These are phyloP conservation scores for Earliella scabrosa DNA, from an alignment of 1,284 basidiomycete genomes.

Conservation along the genomic window DNA sequence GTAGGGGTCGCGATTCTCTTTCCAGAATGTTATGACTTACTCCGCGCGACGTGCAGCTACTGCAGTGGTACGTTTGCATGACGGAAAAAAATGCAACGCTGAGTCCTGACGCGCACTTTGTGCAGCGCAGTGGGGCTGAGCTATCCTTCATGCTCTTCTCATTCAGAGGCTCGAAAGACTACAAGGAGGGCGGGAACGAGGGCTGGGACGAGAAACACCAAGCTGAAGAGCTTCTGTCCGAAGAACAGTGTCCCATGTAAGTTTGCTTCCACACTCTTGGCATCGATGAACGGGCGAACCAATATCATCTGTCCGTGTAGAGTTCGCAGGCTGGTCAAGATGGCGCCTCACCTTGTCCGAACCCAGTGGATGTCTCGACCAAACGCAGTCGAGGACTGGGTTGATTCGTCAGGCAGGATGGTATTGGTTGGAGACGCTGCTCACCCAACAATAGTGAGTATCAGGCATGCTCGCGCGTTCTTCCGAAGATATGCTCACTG, in stretches of 20 bases:
- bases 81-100: not conserved
- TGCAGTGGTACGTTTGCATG: not conserved
- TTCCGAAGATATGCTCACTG: not conserved
- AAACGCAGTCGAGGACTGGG: slow-evolving; percentile 57
- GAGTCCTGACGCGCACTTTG: not conserved
- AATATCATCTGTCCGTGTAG: slow-evolving; percentile 34
- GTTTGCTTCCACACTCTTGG: not conserved
- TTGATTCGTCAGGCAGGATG: slow-evolving; percentile 47
- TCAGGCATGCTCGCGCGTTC: slow-evolving; percentile 22
- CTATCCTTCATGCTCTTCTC: slow-evolving; percentile 26
- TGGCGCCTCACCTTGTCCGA: slow-evolving; percentile 40
- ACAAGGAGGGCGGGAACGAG: slow-evolving; percentile 19
- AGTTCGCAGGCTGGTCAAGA: slow-evolving; percentile 46
- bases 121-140: slow-evolving; percentile 25
- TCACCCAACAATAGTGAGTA: slow-evolving; percentile 48
- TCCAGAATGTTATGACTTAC: not conserved
- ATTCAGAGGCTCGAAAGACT: slow-evolving; percentile 13
- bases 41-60: slow-evolving; percentile 28
- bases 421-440: slow-evolving; percentile 53
- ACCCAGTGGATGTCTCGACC: slow-evolving; percentile 37
- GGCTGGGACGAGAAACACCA: slow-evolving; percentile 26
- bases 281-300: slow-evolving; percentile 35
- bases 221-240: slow-evolving; percentile 11
- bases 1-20: slow-evolving; percentile 15
- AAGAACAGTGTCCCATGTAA: slow-evolving; percentile 19